Percentiles rank a stretch among this genome's conserved stretches.
Conservation (phyloP, 805 yeast genomes). For the Monosporozyma unispora region DNA sequence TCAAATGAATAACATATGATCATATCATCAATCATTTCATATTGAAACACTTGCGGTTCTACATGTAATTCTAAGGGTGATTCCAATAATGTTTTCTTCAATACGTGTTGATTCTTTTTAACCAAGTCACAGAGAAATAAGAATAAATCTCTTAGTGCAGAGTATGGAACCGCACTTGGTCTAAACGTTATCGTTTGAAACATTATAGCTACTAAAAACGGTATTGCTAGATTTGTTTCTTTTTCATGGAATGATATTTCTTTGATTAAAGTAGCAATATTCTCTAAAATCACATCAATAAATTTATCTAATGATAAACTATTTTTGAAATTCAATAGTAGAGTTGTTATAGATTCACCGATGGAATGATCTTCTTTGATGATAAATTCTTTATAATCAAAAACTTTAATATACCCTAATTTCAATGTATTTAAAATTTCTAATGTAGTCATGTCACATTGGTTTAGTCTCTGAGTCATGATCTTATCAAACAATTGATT, state of each 20-base stretch:
- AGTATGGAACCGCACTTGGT: constrained; percentile 47
- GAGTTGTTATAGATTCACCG: constrained; percentile 17
- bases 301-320: constrained; percentile 17
- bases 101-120: constrained; percentile 17
- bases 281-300: constrained; percentile 20
- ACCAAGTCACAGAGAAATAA: constrained; percentile 23
- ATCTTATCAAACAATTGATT: constrained; percentile 19
- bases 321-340: constrained; percentile 14
- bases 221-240: constrained; percentile 34
- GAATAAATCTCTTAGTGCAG: constrained; percentile 29
- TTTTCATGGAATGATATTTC: constrained; percentile 17
- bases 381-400: constrained; percentile 10
- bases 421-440: constrained; percentile 21
- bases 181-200: constrained; percentile 49
- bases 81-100: constrained; percentile 19
- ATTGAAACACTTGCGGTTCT: constrained; percentile 34
- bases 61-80: constrained; percentile 17
- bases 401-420: constrained; percentile 12
- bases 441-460: constrained; percentile 20
- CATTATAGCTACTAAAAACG: constrained; percentile 51
- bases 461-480: constrained; percentile 18
- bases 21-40: constrained; percentile 42
- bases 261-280: constrained; percentile 22
- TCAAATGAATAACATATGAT: constrained; percentile 46
- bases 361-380: constrained; percentile 17